A percentile compares a stretch with the other conserved stretches of the same genome.
Evolutionary conservation across 352 stramenopile genomes (phyloP).

Genomic region (Globisporangium mamillatum): DNA sequence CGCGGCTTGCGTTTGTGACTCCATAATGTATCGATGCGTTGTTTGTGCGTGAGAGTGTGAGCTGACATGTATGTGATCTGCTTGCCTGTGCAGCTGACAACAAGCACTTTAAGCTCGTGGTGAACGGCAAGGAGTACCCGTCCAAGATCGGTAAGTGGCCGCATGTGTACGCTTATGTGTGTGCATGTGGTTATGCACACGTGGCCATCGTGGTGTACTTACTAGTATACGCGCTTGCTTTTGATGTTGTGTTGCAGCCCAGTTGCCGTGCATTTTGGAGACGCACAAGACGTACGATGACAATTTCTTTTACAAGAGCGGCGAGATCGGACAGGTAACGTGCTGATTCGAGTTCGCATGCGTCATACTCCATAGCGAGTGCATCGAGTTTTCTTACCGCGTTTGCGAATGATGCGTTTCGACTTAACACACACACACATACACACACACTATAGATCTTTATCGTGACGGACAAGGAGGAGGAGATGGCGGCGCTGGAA

Average conservation of each 20-base stretch:
- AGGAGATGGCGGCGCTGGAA: slow-evolving; percentile 65
- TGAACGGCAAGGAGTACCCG: slow-evolving; percentile 75
- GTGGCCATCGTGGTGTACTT: slow-evolving; percentile 7
- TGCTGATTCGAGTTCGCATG: neutral
- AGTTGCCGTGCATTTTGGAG: slow-evolving; percentile 83
- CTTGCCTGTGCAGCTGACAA: slow-evolving; percentile 61
- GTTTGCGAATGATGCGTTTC: neutral
- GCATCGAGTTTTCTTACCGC: neutral
- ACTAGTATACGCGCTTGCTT: neutral
- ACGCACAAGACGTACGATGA: slow-evolving; percentile 90
- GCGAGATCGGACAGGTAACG: slow-evolving; percentile 78
- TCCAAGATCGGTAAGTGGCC: slow-evolving; percentile 62
- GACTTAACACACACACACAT: neutral
- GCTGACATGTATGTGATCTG: slow-evolving; percentile 6
- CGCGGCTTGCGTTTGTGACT: neutral
- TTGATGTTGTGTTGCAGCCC: slow-evolving; percentile 34
- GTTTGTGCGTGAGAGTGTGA: neutral
- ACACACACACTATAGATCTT: slow-evolving; percentile 54
- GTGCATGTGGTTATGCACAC: neutral
- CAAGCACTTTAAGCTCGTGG: slow-evolving; percentile 76
- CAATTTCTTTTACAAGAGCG: slow-evolving; percentile 88
- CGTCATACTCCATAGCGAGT: neutral
- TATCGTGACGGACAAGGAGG: slow-evolving; percentile 75
- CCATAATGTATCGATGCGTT: neutral
- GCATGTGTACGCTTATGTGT: neutral